These are phyloP conservation scores for Xylariaceae sp. DNA, from an alignment of 2,329 filamentous ascomycete genomes.

Conservation along the genomic window DNA sequence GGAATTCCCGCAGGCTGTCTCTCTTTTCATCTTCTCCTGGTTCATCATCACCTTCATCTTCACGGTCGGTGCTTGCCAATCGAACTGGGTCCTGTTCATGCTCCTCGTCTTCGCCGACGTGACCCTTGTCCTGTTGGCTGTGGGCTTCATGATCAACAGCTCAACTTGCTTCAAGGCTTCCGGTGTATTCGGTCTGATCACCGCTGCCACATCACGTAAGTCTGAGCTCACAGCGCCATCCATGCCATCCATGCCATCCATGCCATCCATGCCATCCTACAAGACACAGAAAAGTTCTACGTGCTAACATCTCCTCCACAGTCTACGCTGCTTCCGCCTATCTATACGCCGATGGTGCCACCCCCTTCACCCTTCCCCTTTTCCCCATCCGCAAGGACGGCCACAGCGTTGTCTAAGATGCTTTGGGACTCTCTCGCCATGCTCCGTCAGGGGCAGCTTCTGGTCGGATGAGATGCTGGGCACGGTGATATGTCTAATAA, in stretches of 20 bases:
- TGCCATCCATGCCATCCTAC: too few relatives aligned
- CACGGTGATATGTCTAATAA: conserved; percentile 2
- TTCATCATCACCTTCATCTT: conserved; percentile 27
- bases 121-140: conserved; percentile 23
- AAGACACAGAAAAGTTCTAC: background rate
- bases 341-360: conserved; percentile 21
- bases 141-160: conserved; percentile 21
- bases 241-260: too few relatives aligned
- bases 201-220: conserved; percentile 23
- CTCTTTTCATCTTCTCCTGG: conserved; percentile 27
- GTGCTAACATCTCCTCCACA: conserved; percentile 9
- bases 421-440: background rate
- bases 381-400: conserved; percentile 23
- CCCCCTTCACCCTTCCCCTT: conserved; percentile 23
- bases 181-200: conserved; percentile 23
- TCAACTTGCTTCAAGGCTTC: conserved; percentile 20
- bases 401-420: conserved; percentile 15
- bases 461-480: conserved; percentile 7
- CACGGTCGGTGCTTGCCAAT: conserved; percentile 25
- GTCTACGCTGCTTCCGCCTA: conserved; percentile 23
- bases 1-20: conserved; percentile 26
- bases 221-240: background rate
- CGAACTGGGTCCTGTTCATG: conserved; percentile 21
- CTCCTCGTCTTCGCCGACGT: conserved; percentile 23
- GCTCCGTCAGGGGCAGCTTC: background rate